Conservation (phyloP, 2,329 filamentous ascomycete genomes). For the Calycina herbarum region DNA sequence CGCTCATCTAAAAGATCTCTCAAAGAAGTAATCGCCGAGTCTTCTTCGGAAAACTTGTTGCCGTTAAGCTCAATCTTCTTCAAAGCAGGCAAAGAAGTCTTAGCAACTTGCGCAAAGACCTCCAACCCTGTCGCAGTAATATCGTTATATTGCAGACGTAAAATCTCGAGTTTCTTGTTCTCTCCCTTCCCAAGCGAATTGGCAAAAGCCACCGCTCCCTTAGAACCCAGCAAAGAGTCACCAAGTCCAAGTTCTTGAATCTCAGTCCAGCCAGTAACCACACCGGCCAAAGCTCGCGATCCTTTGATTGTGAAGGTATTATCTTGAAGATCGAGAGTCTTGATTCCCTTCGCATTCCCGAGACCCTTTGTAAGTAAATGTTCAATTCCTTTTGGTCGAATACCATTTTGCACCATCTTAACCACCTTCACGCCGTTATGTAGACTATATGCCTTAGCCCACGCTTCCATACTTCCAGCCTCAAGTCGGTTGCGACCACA, state of each 20-base stretch:
- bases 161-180: constrained; percentile 75
- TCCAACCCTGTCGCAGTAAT: constrained; percentile 77
- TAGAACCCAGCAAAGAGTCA: constrained; percentile 79
- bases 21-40: constrained; percentile 67
- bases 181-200: constrained; percentile 71
- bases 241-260: constrained; percentile 84
- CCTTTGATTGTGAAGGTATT: constrained; percentile 91
- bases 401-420: constrained; percentile 98
- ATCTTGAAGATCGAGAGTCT: constrained; percentile 88
- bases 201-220: constrained; percentile 74
- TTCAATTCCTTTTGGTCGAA: constrained; percentile 88
- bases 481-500: constrained; percentile 95
- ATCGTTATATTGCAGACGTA: constrained; percentile 92
- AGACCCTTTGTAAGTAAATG: constrained; percentile 79
- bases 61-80: constrained; percentile 92
- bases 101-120: constrained; percentile 67
- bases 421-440: constrained; percentile 80
- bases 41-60: constrained; percentile 90
- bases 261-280: constrained; percentile 70
- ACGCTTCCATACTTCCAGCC: constrained; percentile 93
- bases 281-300: constrained; percentile 73
- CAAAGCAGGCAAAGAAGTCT: constrained; percentile 69
- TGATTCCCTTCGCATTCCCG: constrained; percentile 64
- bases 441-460: constrained; percentile 83
- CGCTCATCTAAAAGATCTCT: constrained; percentile 72